A percentile compares a stretch with the other conserved stretches of the same genome.
Evolutionary conservation across 768 basidiomycete genomes (phyloP).

Genomic region (Auriscalpium vulgare): DNA sequence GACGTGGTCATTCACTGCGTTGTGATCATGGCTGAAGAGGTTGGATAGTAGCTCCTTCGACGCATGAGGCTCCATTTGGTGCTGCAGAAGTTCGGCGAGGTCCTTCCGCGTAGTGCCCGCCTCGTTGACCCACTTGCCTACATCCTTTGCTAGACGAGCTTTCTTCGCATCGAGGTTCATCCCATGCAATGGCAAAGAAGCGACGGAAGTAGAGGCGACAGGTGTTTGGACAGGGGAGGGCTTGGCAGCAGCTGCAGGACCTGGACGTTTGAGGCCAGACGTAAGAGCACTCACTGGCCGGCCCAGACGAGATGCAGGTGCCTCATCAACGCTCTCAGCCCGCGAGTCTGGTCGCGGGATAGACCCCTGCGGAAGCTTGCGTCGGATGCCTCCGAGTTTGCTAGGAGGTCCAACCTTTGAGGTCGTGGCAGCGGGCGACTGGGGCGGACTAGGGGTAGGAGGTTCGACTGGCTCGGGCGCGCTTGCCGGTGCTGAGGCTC

Average conservation of each 20-base stretch:
- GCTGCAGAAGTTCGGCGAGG: conserved; percentile 74
- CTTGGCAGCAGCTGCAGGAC: conserved; percentile 20
- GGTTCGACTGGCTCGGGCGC: conserved; percentile 15
- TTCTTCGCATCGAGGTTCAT: conserved; percentile 58
- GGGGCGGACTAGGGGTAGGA: conserved; percentile 30
- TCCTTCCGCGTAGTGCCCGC: conserved; percentile 79
- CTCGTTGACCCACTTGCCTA: conserved; percentile 79
- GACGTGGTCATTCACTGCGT: conserved; percentile 87
- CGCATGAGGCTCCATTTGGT: conserved; percentile 84
- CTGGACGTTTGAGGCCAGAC: conserved; percentile 37
- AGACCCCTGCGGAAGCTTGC: conserved; percentile 59
- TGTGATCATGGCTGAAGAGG: conserved; percentile 94
- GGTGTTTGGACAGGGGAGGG: conserved; percentile 26
- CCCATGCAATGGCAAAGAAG: conserved; percentile 34
- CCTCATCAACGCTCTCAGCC: conserved; percentile 30
- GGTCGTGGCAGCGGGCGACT: conserved; percentile 34
- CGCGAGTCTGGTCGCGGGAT: conserved; percentile 40
- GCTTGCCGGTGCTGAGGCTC: conserved; percentile 11
- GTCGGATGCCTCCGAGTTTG: conserved; percentile 60
- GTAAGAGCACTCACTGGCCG: conserved; percentile 25
- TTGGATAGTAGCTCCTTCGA: conserved; percentile 68
- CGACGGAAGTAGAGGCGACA: conserved; percentile 24
- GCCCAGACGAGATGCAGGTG: conserved; percentile 24
- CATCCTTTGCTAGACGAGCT: conserved; percentile 64
- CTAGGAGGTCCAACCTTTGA: conserved; percentile 26